A percentile compares a stretch with the other conserved stretches of the same genome.
Evolutionary conservation across 805 yeast species (phyloP).

Genomic region (Scheffersomyces lignosus): DNA sequence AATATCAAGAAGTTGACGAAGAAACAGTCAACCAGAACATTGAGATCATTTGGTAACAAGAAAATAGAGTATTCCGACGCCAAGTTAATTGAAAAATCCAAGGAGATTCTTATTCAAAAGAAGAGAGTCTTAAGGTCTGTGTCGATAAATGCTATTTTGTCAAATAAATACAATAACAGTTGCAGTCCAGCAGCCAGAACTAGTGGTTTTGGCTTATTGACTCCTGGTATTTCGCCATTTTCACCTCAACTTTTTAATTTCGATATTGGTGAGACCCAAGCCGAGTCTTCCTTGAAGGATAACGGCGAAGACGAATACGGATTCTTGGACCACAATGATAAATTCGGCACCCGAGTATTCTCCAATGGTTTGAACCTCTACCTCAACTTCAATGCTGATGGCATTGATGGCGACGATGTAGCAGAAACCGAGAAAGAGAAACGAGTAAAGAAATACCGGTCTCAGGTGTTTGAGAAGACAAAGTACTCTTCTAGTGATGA

Average conservation of each 20-base stretch:
- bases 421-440: constrained; percentile 11
- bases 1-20: constrained; percentile 40
- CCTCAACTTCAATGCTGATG: constrained; percentile 17
- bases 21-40: constrained; percentile 31
- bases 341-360: constrained; percentile 21
- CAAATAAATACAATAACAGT: constrained; percentile 9
- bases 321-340: constrained; percentile 26
- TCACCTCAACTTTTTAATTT: constrained; percentile 2
- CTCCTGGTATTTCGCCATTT: constrained; percentile 3
- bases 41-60: constrained; percentile 13
- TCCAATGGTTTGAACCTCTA: constrained; percentile 27
- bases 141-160: constrained; percentile 24
- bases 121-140: constrained; percentile 44
- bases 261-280: constrained; percentile 1
- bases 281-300: constrained; percentile 1
- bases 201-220: constrained; percentile 2
- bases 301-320: constrained; percentile 31
- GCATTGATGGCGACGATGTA: constrained; percentile 6
- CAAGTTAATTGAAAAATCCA: constrained; percentile 49
- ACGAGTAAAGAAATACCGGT: constrained; percentile 34
- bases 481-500: constrained; percentile 9
- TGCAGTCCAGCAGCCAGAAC: not conserved
- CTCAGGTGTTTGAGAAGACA: constrained; percentile 29
- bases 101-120: constrained; percentile 43
- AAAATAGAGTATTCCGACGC: constrained; percentile 53